Conservation (phyloP, 495 filamentous ascomycete genomes). For the Xanthoparmelia taractica region DNA sequence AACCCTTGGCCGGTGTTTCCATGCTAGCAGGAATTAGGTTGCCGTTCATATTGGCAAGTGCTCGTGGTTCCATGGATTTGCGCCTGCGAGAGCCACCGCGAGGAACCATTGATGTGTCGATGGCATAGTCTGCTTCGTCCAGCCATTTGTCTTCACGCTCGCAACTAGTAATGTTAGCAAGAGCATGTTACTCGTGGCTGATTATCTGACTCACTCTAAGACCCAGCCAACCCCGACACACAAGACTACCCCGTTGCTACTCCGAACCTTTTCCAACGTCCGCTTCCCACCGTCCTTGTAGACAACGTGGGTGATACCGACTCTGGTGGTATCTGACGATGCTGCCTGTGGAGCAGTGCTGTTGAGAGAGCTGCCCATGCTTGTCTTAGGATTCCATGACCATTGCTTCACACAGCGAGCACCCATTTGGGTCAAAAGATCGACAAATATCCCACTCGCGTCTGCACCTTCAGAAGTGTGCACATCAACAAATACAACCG, state of each 20-base stretch:
- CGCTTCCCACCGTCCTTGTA: slow-evolving; percentile 87
- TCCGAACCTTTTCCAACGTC: slow-evolving; percentile 78
- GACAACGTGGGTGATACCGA: slow-evolving; percentile 90
- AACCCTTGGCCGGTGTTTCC: slow-evolving; percentile 26
- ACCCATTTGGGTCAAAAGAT: slow-evolving; percentile 76
- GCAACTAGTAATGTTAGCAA: slow-evolving; percentile 48
- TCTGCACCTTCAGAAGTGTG: slow-evolving; percentile 82
- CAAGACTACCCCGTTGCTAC: slow-evolving; percentile 64
- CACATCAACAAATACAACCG: slow-evolving; percentile 88
- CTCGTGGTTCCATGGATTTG: slow-evolving; percentile 87
- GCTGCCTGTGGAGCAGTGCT: slow-evolving; percentile 4
- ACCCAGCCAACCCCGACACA: slow-evolving; percentile 88
- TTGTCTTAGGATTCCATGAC: slow-evolving; percentile 66
- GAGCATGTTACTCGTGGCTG: neutral
- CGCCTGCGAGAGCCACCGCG: slow-evolving; percentile 69
- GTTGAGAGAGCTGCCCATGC: slow-evolving; percentile 26
- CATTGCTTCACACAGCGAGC: slow-evolving; percentile 76
- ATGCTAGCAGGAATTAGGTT: slow-evolving; percentile 43
- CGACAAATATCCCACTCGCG: slow-evolving; percentile 74
- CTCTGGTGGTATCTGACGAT: slow-evolving; percentile 38
- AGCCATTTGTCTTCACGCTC: slow-evolving; percentile 72
- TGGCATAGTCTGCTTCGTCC: slow-evolving; percentile 58
- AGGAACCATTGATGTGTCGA: slow-evolving; percentile 64
- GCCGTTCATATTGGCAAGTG: slow-evolving; percentile 65
- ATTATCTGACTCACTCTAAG: slow-evolving; percentile 56